Percentiles rank a stretch among this genome's conserved stretches.
Evolutionary conservation across 148 eudicot species (phyloP).

Genomic region (Fagopyrum esculentum): DNA sequence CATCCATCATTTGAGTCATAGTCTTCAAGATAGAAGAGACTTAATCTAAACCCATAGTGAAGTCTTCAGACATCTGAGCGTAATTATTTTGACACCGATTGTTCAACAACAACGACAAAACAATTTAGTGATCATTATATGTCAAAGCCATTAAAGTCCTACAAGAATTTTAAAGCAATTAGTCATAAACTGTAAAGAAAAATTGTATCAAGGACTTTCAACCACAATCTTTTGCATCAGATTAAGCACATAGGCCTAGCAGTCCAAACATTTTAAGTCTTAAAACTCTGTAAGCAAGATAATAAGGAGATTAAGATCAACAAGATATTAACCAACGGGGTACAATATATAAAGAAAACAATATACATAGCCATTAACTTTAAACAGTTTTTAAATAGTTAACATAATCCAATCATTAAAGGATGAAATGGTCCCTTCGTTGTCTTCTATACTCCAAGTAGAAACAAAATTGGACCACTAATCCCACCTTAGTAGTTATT

Average conservation of each 20-base stretch:
- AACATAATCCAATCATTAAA: background rate
- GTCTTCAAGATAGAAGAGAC: too few species aligned
- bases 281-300: background rate
- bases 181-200: background rate
- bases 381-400: background rate
- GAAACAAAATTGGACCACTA: slow-evolving; percentile 1
- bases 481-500: background rate
- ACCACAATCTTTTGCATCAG: background rate
- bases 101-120: background rate
- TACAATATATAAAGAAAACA: background rate
- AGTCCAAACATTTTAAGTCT: background rate
- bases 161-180: background rate
- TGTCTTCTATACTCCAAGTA: background rate
- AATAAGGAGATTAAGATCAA: background rate
- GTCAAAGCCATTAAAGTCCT: background rate
- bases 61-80: too few species aligned
- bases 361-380: background rate
- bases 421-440: slow-evolving; percentile 10
- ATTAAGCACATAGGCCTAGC: background rate
- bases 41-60: too few species aligned
- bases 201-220: background rate
- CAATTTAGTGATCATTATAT: background rate
- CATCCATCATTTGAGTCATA: too few species aligned
- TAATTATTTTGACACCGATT: background rate
- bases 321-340: background rate